phyloP scores from a whole-genome alignment of 2,329 filamentous ascomycete genomes.

The Cladosporium colombiae region DNA sequence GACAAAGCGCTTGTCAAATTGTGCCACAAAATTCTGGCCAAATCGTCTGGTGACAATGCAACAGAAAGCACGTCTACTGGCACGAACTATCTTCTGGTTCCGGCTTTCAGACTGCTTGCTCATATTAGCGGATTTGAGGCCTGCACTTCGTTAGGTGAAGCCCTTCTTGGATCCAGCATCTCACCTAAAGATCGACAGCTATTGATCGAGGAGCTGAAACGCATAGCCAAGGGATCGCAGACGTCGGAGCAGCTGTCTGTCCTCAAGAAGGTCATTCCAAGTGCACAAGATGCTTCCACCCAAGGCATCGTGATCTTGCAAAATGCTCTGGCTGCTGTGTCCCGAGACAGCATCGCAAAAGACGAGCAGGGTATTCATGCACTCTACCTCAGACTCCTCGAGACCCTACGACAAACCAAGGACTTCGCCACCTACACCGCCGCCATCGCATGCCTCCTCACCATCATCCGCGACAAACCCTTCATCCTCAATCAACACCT shows the following conservation, averaged over 20 bases:
- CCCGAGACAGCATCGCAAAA: slow-evolving; percentile 1
- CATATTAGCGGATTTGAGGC: slow-evolving; percentile 12
- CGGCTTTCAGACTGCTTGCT: slow-evolving; percentile 15
- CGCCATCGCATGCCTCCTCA: slow-evolving; percentile 26
- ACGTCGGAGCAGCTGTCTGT: not conserved
- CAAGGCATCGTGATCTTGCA: slow-evolving; percentile 7
- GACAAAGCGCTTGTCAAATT: slow-evolving; percentile 7
- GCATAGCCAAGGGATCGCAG: not conserved
- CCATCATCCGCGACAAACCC: slow-evolving; percentile 31
- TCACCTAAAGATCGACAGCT: slow-evolving; percentile 1
- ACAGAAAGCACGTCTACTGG: too few relatives aligned
- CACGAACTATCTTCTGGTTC: slow-evolving; percentile 1
- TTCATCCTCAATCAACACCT: slow-evolving; percentile 47
- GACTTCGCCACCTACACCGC: slow-evolving; percentile 19
- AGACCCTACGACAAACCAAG: not conserved
- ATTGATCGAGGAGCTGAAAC: slow-evolving; percentile 11
- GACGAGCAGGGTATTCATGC: slow-evolving; percentile 8
- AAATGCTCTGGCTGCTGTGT: slow-evolving; percentile 2
- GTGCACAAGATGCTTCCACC: not conserved
- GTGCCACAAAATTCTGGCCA: slow-evolving; percentile 1
- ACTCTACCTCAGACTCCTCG: slow-evolving; percentile 6
- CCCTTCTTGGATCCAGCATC: not conserved
- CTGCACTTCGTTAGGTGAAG: slow-evolving; percentile 12
- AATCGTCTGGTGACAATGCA: not conserved
- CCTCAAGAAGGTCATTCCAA: not conserved